Conservation (phyloP, 73 alveolate genomes). For the Symbiodinium natans region DNA sequence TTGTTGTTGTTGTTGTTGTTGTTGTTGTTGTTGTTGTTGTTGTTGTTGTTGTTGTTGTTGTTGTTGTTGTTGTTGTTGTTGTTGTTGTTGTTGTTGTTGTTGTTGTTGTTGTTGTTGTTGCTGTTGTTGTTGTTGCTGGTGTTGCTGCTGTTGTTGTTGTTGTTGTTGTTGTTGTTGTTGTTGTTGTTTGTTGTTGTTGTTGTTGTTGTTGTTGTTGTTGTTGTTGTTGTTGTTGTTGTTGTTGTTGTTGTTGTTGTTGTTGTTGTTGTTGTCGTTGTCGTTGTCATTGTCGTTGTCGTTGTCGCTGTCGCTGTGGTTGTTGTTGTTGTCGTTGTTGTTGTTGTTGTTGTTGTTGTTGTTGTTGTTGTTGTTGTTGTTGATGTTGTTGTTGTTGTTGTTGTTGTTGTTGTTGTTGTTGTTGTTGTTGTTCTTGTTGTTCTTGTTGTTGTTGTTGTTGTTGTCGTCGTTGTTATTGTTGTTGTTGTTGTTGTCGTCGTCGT, state of each 20-base stretch:
- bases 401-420: not conserved
- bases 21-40: not conserved
- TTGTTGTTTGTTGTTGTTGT: no score
- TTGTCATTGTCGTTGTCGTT: not conserved
- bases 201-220: not conserved
- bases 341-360: not conserved
- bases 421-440: not conserved
- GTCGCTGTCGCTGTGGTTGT: not conserved
- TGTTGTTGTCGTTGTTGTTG: no score
- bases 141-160: no score
- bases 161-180: not conserved
- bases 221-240: not conserved
- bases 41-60: not conserved
- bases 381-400: not conserved
- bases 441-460: not conserved
- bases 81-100: not conserved
- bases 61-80: not conserved
- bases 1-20: no score
- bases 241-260: not conserved
- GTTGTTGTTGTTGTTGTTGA: no score
- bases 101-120: not conserved
- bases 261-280: not conserved
- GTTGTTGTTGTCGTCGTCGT: not conserved
- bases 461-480: not conserved
- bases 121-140: no score